Conservation (phyloP, 306 rosid genomes). For the Oemleria cerasiformis region DNA sequence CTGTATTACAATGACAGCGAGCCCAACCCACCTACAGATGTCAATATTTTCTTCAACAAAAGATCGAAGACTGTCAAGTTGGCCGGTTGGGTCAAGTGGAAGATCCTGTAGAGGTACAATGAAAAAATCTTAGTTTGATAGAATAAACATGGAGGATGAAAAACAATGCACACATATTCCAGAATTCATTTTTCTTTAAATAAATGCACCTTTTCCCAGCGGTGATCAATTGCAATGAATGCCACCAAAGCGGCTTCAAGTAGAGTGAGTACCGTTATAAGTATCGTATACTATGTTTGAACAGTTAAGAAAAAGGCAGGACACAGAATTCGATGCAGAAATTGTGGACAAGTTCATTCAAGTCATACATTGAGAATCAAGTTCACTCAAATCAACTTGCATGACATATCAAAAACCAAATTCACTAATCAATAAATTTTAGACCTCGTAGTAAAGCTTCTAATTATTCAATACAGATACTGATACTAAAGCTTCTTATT, state of each 20-base stretch:
- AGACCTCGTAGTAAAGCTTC: conserved; percentile 2
- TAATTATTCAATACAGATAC: background rate
- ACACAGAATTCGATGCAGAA: background rate
- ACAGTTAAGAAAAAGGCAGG: conserved; percentile 45
- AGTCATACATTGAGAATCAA: background rate
- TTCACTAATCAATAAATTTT: conserved; percentile 1
- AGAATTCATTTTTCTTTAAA: background rate
- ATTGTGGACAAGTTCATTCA: background rate
- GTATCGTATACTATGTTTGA: conserved; percentile 62
- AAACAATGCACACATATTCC: conserved; percentile 6
- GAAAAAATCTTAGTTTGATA: conserved; percentile 3
- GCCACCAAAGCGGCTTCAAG: conserved; percentile 74
- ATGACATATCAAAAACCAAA: background rate
- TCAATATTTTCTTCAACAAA: conserved; percentile 69
- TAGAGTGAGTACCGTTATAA: conserved; percentile 46
- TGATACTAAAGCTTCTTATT: background rate
- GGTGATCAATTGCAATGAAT: conserved; percentile 70
- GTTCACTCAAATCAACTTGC: background rate
- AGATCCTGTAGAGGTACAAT: conserved; percentile 62
- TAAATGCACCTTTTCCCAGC: conserved; percentile 67
- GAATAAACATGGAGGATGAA: conserved; percentile 13
- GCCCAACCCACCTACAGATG: conserved; percentile 76
- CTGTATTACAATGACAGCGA: conserved; percentile 63
- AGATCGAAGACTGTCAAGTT: conserved; percentile 54
- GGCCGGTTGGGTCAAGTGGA: conserved; percentile 85